A percentile compares a stretch with the other conserved stretches of the same genome.
Evolutionary conservation across 2,329 filamentous ascomycete species (phyloP).

Genomic region (Verticillium longisporum): DNA sequence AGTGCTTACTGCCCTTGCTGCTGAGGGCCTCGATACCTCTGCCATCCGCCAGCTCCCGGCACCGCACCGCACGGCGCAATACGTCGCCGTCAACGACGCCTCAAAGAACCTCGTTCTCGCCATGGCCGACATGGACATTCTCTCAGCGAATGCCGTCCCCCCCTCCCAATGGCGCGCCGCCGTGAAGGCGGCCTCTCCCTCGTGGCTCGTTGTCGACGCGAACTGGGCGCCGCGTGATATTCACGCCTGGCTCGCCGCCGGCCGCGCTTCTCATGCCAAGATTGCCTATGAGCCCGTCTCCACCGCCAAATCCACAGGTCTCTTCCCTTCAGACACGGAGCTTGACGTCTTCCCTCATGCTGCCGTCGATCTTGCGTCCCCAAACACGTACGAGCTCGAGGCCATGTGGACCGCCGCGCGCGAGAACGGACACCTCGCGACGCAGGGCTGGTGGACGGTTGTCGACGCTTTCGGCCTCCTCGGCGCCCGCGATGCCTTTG

Average conservation of each 20-base stretch:
- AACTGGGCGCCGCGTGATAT: slow-evolving; percentile 72
- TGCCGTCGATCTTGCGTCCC: slow-evolving; percentile 68
- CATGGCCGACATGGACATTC: slow-evolving; percentile 92
- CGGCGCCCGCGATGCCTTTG: slow-evolving; percentile 64
- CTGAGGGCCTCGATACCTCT: slow-evolving; percentile 56
- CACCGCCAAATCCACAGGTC: slow-evolving; percentile 63
- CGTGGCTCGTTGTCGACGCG: slow-evolving; percentile 77
- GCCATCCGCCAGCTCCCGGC: slow-evolving; percentile 52
- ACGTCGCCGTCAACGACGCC: slow-evolving; percentile 80
- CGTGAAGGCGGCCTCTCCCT: slow-evolving; percentile 50
- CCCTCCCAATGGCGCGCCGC: slow-evolving; percentile 53
- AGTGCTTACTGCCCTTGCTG: slow-evolving; percentile 58
- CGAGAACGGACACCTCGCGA: slow-evolving; percentile 60
- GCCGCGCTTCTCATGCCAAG: slow-evolving; percentile 45
- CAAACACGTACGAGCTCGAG: slow-evolving; percentile 74
- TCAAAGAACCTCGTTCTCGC: slow-evolving; percentile 81
- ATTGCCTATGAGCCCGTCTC: slow-evolving; percentile 89
- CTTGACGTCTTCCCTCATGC: slow-evolving; percentile 50
- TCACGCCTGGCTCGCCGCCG: slow-evolving; percentile 58
- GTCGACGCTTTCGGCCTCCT: slow-evolving; percentile 75
- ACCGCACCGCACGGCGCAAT: slow-evolving; percentile 73
- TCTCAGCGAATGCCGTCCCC: slow-evolving; percentile 49
- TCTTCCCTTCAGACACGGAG: slow-evolving; percentile 47
- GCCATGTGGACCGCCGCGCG: slow-evolving; percentile 71
- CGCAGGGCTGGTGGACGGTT: slow-evolving; percentile 67